Conservation (phyloP, 2,329 filamentous ascomycete species). For the Fusarium dimerum region DNA sequence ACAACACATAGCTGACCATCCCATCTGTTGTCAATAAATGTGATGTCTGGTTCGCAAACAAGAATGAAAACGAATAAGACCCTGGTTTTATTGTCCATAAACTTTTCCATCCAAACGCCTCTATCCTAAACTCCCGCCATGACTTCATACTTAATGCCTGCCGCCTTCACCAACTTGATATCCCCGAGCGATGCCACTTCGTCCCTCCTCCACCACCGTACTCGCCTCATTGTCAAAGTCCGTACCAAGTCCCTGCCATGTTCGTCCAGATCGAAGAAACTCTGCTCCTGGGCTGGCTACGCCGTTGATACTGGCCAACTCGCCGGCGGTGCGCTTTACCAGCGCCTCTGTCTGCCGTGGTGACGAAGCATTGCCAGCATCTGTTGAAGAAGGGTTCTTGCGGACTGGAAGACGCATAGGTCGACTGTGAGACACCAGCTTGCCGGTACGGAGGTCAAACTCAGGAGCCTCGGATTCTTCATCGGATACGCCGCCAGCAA, state of each 20-base stretch:
- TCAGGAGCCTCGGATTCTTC: slow-evolving; percentile 81
- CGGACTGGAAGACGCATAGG: slow-evolving; percentile 62
- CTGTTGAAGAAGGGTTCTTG: slow-evolving; percentile 14
- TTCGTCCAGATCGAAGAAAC: slow-evolving; percentile 77
- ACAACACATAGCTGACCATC: no score
- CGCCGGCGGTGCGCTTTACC: slow-evolving; percentile 60
- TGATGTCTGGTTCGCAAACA: not conserved
- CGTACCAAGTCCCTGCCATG: slow-evolving; percentile 88
- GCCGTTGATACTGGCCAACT: slow-evolving; percentile 80
- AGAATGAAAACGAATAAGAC: not conserved
- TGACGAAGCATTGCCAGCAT: not conserved
- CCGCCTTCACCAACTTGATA: slow-evolving; percentile 70
- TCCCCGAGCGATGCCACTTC: slow-evolving; percentile 83
- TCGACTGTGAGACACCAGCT: slow-evolving; percentile 75
- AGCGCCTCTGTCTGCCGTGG: slow-evolving; percentile 41
- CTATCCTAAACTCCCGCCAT: not conserved
- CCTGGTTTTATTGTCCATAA: no score
- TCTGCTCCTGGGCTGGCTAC: slow-evolving; percentile 90
- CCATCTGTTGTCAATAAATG: not conserved
- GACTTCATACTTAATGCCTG: slow-evolving; percentile 26
- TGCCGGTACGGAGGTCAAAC: slow-evolving; percentile 88
- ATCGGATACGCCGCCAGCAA: slow-evolving; percentile 51
- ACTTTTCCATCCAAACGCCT: not conserved
- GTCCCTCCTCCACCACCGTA: slow-evolving; percentile 78
- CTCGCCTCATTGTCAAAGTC: slow-evolving; percentile 70